phyloP scores from a whole-genome alignment of 768 basidiomycete species.

The Lanmaoa pseudosensibilis region DNA sequence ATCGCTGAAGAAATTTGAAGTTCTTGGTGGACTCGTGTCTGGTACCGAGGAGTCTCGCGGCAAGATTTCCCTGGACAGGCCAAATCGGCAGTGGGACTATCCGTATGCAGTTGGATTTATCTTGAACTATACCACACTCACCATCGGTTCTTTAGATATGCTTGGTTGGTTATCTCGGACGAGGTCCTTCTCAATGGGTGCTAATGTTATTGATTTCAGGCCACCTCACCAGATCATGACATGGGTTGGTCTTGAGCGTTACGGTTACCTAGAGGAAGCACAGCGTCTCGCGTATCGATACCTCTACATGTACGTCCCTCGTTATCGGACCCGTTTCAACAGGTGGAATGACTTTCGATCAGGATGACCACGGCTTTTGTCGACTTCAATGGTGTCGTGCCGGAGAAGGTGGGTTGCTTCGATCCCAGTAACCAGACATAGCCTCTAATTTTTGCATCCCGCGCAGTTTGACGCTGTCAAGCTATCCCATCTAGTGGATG shows the following conservation, averaged over 20 bases:
- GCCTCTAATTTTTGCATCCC: background rate
- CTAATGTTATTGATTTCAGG: conserved; percentile 41
- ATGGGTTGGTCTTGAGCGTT: conserved; percentile 96
- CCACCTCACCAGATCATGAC: conserved; percentile 99
- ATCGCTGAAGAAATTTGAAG: conserved; percentile 94
- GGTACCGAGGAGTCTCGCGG: conserved; percentile 97
- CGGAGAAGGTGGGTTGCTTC: conserved; percentile 71
- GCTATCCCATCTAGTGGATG: conserved; percentile 93
- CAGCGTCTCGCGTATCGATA: conserved; percentile 93
- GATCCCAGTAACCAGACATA: background rate
- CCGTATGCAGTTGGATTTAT: conserved; percentile 55
- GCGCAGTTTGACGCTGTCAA: conserved; percentile 90
- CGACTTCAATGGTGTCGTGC: conserved; percentile 97
- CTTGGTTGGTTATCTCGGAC: conserved; percentile 47
- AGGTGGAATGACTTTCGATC: conserved; percentile 6
- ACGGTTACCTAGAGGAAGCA: conserved; percentile 92
- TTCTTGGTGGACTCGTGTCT: conserved; percentile 90
- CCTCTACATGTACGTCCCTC: conserved; percentile 97
- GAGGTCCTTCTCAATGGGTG: background rate
- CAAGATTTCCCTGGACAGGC: conserved; percentile 91
- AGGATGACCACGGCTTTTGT: conserved; percentile 95
- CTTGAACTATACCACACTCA: conserved; percentile 10
- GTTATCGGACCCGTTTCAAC: background rate
- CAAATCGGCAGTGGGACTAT: conserved; percentile 99
- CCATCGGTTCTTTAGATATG: conserved; percentile 47